Conservation (phyloP, 2,329 filamentous ascomycete species). For the Aspergillus phoenicis region DNA sequence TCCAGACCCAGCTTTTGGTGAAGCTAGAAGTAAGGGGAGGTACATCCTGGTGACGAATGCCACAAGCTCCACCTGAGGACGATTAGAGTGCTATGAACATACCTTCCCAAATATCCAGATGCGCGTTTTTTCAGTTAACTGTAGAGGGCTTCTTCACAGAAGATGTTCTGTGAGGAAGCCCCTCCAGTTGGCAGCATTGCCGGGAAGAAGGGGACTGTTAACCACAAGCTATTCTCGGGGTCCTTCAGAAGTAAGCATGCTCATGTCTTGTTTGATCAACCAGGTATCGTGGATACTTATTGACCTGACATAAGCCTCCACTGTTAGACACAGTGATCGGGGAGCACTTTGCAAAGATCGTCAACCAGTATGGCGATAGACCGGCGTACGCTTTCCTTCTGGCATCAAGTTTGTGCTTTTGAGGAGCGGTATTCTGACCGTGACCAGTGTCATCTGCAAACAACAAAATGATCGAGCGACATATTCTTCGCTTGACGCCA, state of each 20-base stretch:
- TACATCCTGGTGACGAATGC: neutral
- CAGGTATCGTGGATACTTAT: neutral
- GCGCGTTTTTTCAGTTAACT: neutral
- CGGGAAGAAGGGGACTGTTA: constrained; percentile 23
- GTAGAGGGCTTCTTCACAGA: neutral
- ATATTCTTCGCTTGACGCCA: constrained; percentile 72
- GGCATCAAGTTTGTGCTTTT: neutral
- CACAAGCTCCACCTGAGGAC: neutral
- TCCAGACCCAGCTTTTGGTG: neutral
- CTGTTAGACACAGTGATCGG: constrained; percentile 52
- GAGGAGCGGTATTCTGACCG: neutral
- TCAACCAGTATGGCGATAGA: constrained; percentile 47
- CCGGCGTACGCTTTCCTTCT: constrained; percentile 52
- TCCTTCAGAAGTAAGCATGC: constrained; percentile 30
- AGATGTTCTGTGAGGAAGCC: neutral
- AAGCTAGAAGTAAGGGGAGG: neutral
- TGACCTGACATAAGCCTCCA: constrained; percentile 38
- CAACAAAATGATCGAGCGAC: constrained; percentile 68
- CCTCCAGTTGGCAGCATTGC: neutral
- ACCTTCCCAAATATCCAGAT: neutral
- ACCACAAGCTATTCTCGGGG: constrained; percentile 36
- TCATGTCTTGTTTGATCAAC: neutral
- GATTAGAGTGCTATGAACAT: neutral
- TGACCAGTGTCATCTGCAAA: constrained; percentile 56
- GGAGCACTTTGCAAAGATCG: constrained; percentile 50